These are phyloP conservation scores for Acanthamoeba royreba DNA, from an alignment of 208 protist species.

Conservation along the genomic window DNA sequence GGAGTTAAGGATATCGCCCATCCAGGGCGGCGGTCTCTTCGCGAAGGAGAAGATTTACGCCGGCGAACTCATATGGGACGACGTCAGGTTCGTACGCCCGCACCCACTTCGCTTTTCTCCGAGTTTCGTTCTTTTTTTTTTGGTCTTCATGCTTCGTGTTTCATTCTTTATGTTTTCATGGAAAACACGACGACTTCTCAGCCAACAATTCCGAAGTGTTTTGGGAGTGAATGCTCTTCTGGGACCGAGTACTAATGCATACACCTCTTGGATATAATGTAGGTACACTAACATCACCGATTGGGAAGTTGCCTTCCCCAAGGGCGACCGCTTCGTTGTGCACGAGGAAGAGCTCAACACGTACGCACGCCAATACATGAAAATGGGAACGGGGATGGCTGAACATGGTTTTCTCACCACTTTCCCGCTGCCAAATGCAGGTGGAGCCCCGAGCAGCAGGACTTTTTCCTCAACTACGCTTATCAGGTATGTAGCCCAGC, in stretches of 20 bases:
- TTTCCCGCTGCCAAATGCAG: neutral
- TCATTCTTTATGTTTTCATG: neutral
- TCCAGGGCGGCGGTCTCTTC: slow-evolving; percentile 41
- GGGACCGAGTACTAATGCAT: neutral
- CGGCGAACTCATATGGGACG: slow-evolving; percentile 22
- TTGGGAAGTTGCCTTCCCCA: neutral
- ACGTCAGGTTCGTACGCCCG: neutral
- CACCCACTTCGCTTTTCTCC: neutral
- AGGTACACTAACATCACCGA: slow-evolving; percentile 25
- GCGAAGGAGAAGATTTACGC: slow-evolving; percentile 26
- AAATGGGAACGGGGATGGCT: no score
- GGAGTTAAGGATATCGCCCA: slow-evolving; percentile 39
- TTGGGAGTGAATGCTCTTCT: neutral
- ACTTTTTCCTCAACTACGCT: slow-evolving; percentile 36
- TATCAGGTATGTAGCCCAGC: neutral
- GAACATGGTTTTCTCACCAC: no score
- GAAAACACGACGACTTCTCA: neutral
- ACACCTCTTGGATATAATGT: neutral
- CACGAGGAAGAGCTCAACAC: slow-evolving; percentile 20
- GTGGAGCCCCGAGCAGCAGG: neutral
- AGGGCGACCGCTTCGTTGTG: slow-evolving; percentile 11
- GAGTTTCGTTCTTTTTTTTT: neutral
- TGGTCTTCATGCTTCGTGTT: neutral
- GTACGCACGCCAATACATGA: neutral
- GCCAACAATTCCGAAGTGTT: neutral